These are phyloP conservation scores for Kodamaea jinghongensis DNA, from an alignment of 805 yeast species.

Conservation along the genomic window DNA sequence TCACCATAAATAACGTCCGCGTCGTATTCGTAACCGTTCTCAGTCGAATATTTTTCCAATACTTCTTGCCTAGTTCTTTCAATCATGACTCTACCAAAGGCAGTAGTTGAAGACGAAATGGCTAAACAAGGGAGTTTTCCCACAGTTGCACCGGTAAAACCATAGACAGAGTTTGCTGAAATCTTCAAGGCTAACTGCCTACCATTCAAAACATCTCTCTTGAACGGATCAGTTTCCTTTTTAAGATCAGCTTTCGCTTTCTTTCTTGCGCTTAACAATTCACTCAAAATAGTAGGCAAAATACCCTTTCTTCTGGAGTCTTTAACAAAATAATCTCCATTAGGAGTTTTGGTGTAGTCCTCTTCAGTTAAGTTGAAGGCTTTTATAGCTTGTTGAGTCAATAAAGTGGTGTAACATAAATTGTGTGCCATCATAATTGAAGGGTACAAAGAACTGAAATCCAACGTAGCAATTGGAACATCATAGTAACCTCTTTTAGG, in stretches of 20 bases:
- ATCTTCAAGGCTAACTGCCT: constrained; percentile 94
- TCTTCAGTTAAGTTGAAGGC: constrained; percentile 60
- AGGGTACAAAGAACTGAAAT: constrained; percentile 96
- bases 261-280: constrained; percentile 86
- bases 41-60: constrained; percentile 71
- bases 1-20: constrained; percentile 96
- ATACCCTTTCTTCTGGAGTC: constrained; percentile 71
- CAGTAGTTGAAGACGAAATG: constrained; percentile 91
- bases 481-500: constrained; percentile 95
- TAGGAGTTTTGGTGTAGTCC: constrained; percentile 87
- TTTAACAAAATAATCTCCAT: constrained; percentile 87
- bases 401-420: constrained; percentile 87
- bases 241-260: constrained; percentile 87
- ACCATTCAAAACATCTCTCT: constrained; percentile 90
- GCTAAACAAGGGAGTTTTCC: constrained; percentile 97
- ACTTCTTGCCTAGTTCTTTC: constrained; percentile 86
- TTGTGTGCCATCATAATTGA: constrained; percentile 99
- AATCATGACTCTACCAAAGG: constrained; percentile 97
- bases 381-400: constrained; percentile 66
- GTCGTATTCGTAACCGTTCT: constrained; percentile 80
- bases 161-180: constrained; percentile 97
- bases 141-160: constrained; percentile 98
- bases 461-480: constrained; percentile 95
- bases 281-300: constrained; percentile 87
- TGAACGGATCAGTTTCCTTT: constrained; percentile 92